phyloP scores from a whole-genome alignment of 1,139 yeast species.

The Ogataea hybrid region DNA sequence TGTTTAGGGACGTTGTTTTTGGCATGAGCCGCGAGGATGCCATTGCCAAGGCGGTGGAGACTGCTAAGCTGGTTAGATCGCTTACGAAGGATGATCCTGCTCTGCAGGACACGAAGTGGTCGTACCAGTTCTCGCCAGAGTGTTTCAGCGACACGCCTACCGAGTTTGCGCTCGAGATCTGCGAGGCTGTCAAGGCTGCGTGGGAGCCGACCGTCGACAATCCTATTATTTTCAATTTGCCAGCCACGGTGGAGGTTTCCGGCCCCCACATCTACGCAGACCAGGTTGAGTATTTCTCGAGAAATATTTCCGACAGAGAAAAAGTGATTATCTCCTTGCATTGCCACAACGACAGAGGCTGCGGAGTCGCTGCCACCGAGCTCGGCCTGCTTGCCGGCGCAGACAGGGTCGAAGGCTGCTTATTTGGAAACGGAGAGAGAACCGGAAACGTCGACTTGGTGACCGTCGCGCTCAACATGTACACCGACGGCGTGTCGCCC shows the following conservation, averaged over 20 bases:
- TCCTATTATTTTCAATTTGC: conserved; percentile 92
- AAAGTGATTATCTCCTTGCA: conserved; percentile 87
- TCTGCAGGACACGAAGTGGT: conserved; percentile 76
- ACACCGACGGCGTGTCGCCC: conserved; percentile 92
- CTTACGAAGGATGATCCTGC: conserved; percentile 87
- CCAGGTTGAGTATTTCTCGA: conserved; percentile 88
- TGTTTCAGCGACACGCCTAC: conserved; percentile 88
- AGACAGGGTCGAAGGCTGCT: conserved; percentile 96
- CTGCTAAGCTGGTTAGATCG: conserved; percentile 75
- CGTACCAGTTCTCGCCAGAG: conserved; percentile 93
- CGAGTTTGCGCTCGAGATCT: conserved; percentile 79
- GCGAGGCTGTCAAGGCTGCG: conserved; percentile 93
- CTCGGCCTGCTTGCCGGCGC: conserved; percentile 94
- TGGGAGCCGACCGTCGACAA: conserved; percentile 86
- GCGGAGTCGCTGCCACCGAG: conserved; percentile 97
- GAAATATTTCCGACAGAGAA: conserved; percentile 79
- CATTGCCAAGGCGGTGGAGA: conserved; percentile 74
- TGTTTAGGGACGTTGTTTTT: conserved; percentile 89
- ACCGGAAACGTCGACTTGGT: conserved; percentile 97
- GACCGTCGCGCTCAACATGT: conserved; percentile 90
- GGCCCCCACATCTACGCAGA: conserved; percentile 95
- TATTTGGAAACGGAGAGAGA: conserved; percentile 97
- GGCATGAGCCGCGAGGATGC: conserved; percentile 83
- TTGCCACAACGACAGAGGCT: conserved; percentile 95
- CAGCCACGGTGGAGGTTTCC: conserved; percentile 95